A percentile compares a stretch with the other conserved stretches of the same genome.
Conservation (phyloP, 2,329 filamentous ascomycete genomes). For the Clathrospora elynae region DNA sequence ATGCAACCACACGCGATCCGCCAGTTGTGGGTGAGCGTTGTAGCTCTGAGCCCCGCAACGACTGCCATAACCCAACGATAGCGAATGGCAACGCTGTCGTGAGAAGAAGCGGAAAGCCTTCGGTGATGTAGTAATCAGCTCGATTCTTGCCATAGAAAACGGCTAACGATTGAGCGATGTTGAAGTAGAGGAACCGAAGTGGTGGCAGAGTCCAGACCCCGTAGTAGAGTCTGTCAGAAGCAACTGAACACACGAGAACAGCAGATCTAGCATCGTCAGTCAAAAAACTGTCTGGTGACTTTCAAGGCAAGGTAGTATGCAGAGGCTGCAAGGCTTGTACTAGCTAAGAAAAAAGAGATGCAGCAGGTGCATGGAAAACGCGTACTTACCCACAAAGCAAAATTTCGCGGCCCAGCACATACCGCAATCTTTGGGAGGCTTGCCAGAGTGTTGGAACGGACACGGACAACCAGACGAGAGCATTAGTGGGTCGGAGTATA, state of each 20-base stretch:
- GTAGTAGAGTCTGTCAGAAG: slow-evolving; percentile 80
- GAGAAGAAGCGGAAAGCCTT: slow-evolving; percentile 85
- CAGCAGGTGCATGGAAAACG: slow-evolving; percentile 16
- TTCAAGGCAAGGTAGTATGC: slow-evolving; percentile 11
- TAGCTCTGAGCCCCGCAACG: slow-evolving; percentile 18
- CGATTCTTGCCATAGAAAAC: slow-evolving; percentile 91
- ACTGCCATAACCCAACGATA: slow-evolving; percentile 64
- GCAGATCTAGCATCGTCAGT: slow-evolving; percentile 52
- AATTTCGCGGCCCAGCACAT: slow-evolving; percentile 66
- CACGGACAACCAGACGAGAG: slow-evolving; percentile 80
- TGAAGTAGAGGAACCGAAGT: slow-evolving; percentile 86
- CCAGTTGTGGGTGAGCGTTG: slow-evolving; percentile 25
- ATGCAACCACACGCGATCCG: neutral
- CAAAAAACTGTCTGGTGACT: slow-evolving; percentile 18
- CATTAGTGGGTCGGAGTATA: slow-evolving; percentile 85
- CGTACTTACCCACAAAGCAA: slow-evolving; percentile 61
- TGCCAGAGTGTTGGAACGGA: slow-evolving; percentile 59
- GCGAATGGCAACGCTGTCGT: slow-evolving; percentile 83
- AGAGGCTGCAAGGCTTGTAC: slow-evolving; percentile 11
- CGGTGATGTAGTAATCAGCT: slow-evolving; percentile 90
- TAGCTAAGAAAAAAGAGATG: slow-evolving; percentile 12
- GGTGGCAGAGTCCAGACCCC: slow-evolving; percentile 86
- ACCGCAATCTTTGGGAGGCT: slow-evolving; percentile 52
- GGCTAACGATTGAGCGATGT: slow-evolving; percentile 83
- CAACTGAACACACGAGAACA: slow-evolving; percentile 66